A percentile compares a stretch with the other conserved stretches of the same genome.
Evolutionary conservation across 305 asterid species (phyloP).

Genomic region (Stenogyne calaminthoides): DNA sequence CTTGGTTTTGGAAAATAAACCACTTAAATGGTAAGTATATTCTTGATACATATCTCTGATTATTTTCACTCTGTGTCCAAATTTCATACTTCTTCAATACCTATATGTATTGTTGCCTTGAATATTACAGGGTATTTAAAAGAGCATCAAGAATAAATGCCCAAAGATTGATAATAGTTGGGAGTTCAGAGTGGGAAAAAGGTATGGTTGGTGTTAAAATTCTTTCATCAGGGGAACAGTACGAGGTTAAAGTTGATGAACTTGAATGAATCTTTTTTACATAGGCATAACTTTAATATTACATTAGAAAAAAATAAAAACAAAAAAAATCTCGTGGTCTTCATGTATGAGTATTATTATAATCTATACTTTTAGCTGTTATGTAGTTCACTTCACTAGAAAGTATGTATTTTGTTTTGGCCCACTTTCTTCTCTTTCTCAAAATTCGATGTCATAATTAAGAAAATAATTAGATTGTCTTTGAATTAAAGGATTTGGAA

Average conservation of each 20-base stretch:
- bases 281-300: no score
- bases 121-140: constrained; percentile 72
- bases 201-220: constrained; percentile 84
- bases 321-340: not conserved
- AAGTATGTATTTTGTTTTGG: constrained; percentile 12
- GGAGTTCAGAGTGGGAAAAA: constrained; percentile 82
- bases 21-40: constrained; percentile 75
- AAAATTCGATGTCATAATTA: not conserved
- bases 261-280: no score
- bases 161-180: constrained; percentile 73
- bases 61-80: not conserved
- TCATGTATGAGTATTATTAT: not conserved
- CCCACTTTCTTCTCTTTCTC: not conserved
- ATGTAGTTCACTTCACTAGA: not conserved
- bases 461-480: not conserved
- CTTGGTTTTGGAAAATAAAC: constrained; percentile 86
- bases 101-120: not conserved
- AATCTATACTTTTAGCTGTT: not conserved
- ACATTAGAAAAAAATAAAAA: no score
- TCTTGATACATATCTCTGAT: not conserved
- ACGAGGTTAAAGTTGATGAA: constrained; percentile 65
- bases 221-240: constrained; percentile 80
- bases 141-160: constrained; percentile 83
- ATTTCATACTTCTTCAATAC: not conserved
- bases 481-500: not conserved